Evolutionary conservation across 768 basidiomycete genomes (phyloP).

Genomic region (Russula olivacea): DNA sequence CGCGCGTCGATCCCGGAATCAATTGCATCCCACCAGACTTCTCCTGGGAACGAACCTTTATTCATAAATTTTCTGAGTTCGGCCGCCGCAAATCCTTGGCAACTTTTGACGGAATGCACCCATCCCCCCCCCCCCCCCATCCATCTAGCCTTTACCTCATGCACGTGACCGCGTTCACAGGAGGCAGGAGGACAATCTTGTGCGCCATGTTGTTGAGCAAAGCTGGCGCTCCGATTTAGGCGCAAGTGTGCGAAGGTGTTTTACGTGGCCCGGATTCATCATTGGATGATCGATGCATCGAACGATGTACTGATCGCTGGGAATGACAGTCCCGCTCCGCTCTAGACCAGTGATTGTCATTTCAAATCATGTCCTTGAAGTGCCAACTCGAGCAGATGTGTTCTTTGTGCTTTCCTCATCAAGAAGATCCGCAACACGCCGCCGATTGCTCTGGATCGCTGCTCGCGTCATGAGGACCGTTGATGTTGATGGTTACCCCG

Average conservation of each 20-base stretch:
- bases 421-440: too few relatives aligned
- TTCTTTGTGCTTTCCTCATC: neutral
- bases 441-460: too few relatives aligned
- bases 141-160: neutral
- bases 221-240: too few relatives aligned
- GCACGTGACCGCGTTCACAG: constrained; percentile 1
- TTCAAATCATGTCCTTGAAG: neutral
- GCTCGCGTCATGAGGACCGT: too few relatives aligned
- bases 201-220: too few relatives aligned
- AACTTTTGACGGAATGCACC: neutral
- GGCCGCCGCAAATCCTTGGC: neutral
- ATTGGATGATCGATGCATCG: neutral
- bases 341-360: neutral
- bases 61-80: neutral
- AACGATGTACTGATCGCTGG: too few relatives aligned
- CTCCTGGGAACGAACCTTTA: neutral
- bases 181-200: too few relatives aligned
- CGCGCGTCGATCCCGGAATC: constrained; percentile 13
- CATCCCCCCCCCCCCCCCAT: too few relatives aligned
- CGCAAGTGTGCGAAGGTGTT: neutral
- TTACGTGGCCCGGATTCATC: neutral
- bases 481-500: neutral
- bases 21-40: neutral
- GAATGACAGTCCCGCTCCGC: neutral
- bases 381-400: neutral